These are phyloP conservation scores for Neurospora pannonica DNA, from an alignment of 495 filamentous ascomycete species.

Conservation along the genomic window DNA sequence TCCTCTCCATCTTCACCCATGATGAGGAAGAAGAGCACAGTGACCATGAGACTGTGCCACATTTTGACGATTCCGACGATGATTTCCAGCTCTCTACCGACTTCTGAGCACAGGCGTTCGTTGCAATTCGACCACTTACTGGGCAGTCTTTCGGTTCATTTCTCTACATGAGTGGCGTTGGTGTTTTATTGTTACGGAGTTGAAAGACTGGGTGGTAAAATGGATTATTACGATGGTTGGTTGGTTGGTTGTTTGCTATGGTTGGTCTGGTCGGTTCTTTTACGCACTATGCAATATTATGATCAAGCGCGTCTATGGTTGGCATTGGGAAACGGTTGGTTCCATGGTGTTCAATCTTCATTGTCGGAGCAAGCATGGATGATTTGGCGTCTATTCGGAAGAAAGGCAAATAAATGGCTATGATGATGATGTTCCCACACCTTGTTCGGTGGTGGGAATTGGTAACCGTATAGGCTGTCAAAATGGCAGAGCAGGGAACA, in stretches of 20 bases:
- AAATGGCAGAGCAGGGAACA: background rate
- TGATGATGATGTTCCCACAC: background rate
- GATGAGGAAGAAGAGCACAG: conserved; percentile 26
- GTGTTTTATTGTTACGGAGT: background rate
- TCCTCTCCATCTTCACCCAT: conserved; percentile 36
- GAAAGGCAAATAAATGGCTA: background rate
- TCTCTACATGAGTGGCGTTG: background rate
- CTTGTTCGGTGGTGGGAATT: background rate
- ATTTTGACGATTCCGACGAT: conserved; percentile 23
- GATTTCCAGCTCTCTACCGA: conserved; percentile 32
- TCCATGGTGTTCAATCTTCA: background rate
- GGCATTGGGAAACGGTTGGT: background rate
- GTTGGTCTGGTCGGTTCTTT: background rate
- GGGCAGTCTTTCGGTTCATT: background rate
- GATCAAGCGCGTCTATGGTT: background rate
- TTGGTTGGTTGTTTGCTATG: background rate
- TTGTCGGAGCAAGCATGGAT: background rate
- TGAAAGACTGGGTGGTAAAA: background rate
- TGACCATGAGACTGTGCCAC: conserved; percentile 8
- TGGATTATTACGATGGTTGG: background rate
- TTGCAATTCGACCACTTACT: background rate
- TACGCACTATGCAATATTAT: background rate
- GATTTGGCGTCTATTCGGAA: background rate
- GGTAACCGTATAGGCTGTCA: background rate
- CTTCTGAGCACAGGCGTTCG: conserved; percentile 15